Conservation (phyloP, 2,329 filamentous ascomycete genomes). For the Capronia americana region DNA sequence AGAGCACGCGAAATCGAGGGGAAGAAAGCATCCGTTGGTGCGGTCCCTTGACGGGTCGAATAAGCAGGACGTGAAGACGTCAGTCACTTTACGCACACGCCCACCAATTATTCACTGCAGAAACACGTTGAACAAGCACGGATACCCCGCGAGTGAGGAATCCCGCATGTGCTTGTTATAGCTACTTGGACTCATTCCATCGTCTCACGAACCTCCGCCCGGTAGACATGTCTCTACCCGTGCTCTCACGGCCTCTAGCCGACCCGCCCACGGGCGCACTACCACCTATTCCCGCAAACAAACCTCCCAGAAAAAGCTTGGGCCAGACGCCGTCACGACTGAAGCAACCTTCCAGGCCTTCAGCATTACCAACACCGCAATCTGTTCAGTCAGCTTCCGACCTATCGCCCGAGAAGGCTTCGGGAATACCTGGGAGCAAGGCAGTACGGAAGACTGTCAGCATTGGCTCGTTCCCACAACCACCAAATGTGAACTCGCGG, state of each 20-base stretch:
- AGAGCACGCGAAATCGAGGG: slow-evolving; percentile 5
- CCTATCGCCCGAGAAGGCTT: slow-evolving; percentile 53
- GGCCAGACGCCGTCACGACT: slow-evolving; percentile 42
- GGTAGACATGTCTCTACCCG: slow-evolving; percentile 35
- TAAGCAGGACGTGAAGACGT: background rate
- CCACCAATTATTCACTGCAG: slow-evolving; percentile 2
- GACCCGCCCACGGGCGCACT: slow-evolving; percentile 75
- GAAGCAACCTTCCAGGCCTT: slow-evolving; percentile 58
- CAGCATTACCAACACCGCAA: slow-evolving; percentile 55
- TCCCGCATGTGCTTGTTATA: slow-evolving; percentile 17
- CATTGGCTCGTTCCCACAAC: slow-evolving; percentile 92
- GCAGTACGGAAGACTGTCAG: slow-evolving; percentile 85
- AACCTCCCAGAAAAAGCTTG: slow-evolving; percentile 70
- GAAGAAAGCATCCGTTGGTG: slow-evolving; percentile 7
- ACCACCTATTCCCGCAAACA: slow-evolving; percentile 74
- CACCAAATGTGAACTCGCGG: slow-evolving; percentile 72
- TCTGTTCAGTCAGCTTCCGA: slow-evolving; percentile 60
- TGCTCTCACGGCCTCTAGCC: slow-evolving; percentile 60
- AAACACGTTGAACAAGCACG: background rate
- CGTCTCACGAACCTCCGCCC: background rate
- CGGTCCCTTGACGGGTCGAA: background rate
- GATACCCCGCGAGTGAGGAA: background rate
- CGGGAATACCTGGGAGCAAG: slow-evolving; percentile 62
- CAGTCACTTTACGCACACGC: background rate
- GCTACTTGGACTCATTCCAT: slow-evolving; percentile 10